Conservation (phyloP, 768 basidiomycete species). For the Phaeolepiota aurea region DNA sequence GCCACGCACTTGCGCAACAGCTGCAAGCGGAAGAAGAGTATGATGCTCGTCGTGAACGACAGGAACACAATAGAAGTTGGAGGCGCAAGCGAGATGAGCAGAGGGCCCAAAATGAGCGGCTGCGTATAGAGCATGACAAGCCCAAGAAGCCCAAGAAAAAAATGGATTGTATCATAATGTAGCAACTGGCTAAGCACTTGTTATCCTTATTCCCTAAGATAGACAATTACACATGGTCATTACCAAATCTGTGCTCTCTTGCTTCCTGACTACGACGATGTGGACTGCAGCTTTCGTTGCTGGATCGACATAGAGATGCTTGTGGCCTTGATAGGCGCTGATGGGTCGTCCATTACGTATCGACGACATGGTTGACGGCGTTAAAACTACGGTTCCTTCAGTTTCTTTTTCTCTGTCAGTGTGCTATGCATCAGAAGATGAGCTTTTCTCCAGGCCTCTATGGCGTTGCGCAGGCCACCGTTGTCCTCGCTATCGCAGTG, state of each 20-base stretch:
- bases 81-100: conserved; percentile 18
- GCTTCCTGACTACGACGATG: too few species aligned
- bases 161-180: conserved; percentile 56
- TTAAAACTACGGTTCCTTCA: too few species aligned
- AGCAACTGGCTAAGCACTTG: conserved; percentile 9
- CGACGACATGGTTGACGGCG: too few species aligned
- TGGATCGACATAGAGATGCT: too few species aligned
- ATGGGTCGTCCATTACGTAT: too few species aligned
- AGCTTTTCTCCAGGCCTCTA: background rate
- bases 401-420: too few species aligned
- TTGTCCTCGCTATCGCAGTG: background rate
- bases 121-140: conserved; percentile 18
- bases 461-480: background rate
- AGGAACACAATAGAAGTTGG: conserved; percentile 18
- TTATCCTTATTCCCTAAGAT: too few species aligned
- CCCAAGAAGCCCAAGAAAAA: conserved; percentile 32
- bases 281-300: too few species aligned
- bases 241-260: too few species aligned
- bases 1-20: conserved; percentile 62
- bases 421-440: background rate
- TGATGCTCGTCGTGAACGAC: conserved; percentile 29
- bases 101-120: conserved; percentile 11
- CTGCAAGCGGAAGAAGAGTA: conserved; percentile 79
- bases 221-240: too few species aligned
- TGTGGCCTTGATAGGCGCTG: too few species aligned